These are phyloP conservation scores for Crotalaria pallida DNA, from an alignment of 306 rosid species.

Conservation along the genomic window DNA sequence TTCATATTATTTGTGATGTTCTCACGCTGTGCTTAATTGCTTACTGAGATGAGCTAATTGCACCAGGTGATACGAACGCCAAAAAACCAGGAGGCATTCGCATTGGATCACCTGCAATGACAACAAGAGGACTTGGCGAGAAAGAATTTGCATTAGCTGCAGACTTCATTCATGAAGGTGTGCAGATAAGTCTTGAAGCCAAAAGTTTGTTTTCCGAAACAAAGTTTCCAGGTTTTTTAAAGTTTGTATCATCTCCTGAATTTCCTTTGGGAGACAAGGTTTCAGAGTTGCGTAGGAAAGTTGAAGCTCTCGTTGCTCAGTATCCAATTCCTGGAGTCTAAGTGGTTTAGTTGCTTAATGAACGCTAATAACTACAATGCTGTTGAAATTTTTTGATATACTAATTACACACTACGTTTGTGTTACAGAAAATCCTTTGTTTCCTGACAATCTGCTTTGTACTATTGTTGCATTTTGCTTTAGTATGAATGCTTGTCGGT, in stretches of 20 bases:
- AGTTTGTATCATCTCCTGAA: constrained; percentile 54
- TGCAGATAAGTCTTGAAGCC: constrained; percentile 61
- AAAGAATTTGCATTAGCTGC: constrained; percentile 59
- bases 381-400: constrained; percentile 14
- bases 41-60: constrained; percentile 8
- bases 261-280: constrained; percentile 50
- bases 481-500: too few species aligned
- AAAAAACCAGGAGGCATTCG: constrained; percentile 91
- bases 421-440: neutral
- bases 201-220: constrained; percentile 53
- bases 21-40: neutral
- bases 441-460: too few species aligned
- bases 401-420: neutral
- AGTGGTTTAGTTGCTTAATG: constrained; percentile 1
- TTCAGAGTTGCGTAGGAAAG: constrained; percentile 55
- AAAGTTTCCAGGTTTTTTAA: constrained; percentile 75
- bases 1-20: neutral
- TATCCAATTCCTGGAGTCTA: constrained; percentile 83
- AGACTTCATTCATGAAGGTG: constrained; percentile 85
- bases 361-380: neutral
- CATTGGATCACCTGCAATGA: constrained; percentile 96
- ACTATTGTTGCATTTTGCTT: too few species aligned
- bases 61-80: constrained; percentile 84
- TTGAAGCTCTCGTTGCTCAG: constrained; percentile 70
- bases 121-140: constrained; percentile 82